Evolutionary conservation across 371 early-diverging fungal genomes (phyloP), one percentile per base, ranked within the genome.

Genomic region (Parasitella parasitica): DNA sequence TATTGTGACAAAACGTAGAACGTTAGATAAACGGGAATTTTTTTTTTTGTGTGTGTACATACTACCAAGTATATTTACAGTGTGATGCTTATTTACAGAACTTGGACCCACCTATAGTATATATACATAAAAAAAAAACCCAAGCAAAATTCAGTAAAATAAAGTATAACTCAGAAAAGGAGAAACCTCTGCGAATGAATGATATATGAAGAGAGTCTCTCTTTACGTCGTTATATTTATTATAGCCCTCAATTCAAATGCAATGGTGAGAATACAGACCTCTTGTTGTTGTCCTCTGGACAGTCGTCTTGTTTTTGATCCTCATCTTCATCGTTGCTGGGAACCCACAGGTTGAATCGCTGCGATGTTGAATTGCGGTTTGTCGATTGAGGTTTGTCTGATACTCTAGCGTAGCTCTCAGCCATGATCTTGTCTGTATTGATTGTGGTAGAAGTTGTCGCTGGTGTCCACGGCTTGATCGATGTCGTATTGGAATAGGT

Each of bases 321-420:
- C 3, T 52, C 51, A 4, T 55, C 60, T 1, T 55, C 50, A 9
- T 50, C 51, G 0, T 66, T 39, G 7, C 39, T 57, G 20, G 67
- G 67, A 6, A 67, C 32, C 67, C 67, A 67, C 5, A 63, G 22
- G 41, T 67, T 62, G 13, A 67, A 61, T 27, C 67, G 58, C 26
- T 59, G 62, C 6, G 36, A 48, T 1, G 50, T 58, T 0, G 59
- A 56, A 9, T 46, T 52, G 16, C 57, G 57, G 13, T 50, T 34
- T 11, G 54, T 54, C 5, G 59, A 54, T 18, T 54, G 53, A 1
- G 24, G 43, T 36, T 58, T 59, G 26, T 58, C 58, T 52, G 53
- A 52, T 57, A n/a, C 24, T 46, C 51, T 16, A n/a, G 18, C 36
- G 20, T 54, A 24, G 13, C 20, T 6, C 15, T 53, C n/a, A 18